Conservation (phyloP, 2,329 filamentous ascomycete genomes). For the Penicillium brevicompactum region DNA sequence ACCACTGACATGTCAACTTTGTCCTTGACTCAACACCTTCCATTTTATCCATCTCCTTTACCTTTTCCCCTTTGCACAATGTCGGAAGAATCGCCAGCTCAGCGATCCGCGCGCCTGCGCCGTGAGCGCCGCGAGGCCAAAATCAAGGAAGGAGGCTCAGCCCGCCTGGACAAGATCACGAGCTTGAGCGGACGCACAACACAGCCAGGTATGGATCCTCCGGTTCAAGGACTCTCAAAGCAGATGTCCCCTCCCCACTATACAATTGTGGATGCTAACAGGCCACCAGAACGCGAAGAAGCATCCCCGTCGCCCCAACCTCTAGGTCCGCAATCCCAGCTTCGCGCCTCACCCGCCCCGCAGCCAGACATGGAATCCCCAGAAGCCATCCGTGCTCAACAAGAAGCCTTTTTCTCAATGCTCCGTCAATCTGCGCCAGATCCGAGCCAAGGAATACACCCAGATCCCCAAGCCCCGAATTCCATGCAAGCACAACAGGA, state of each 20-base stretch:
- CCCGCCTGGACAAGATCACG: conserved; percentile 64
- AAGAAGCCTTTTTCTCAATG: conserved; percentile 45
- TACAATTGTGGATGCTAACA: conserved; percentile 9
- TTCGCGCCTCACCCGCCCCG: conserved; percentile 15
- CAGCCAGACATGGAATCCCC: conserved; percentile 30
- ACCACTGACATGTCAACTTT: not conserved
- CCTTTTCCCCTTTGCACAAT: conserved; percentile 20
- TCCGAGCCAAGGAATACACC: conserved; percentile 14
- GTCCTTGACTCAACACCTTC: not conserved
- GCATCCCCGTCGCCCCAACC: conserved; percentile 23
- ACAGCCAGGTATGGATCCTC: conserved; percentile 37
- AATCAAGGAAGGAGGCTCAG: conserved; percentile 59
- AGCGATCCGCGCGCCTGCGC: conserved; percentile 59
- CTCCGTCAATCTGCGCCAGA: conserved; percentile 36
- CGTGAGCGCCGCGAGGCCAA: conserved; percentile 66
- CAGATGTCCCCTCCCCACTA: not conserved
- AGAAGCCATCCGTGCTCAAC: conserved; percentile 41
- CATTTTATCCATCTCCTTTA: too few relatives aligned
- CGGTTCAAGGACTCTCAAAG: not conserved
- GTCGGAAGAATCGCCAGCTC: conserved; percentile 50
- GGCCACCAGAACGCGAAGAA: conserved; percentile 27
- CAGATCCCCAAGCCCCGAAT: conserved; percentile 22
- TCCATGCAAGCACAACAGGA: conserved; percentile 40
- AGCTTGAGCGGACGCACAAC: conserved; percentile 57
- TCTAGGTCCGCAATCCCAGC: conserved; percentile 26